Conservation (phyloP, 2,329 filamentous ascomycete genomes). For the Ophiostoma australiae region DNA sequence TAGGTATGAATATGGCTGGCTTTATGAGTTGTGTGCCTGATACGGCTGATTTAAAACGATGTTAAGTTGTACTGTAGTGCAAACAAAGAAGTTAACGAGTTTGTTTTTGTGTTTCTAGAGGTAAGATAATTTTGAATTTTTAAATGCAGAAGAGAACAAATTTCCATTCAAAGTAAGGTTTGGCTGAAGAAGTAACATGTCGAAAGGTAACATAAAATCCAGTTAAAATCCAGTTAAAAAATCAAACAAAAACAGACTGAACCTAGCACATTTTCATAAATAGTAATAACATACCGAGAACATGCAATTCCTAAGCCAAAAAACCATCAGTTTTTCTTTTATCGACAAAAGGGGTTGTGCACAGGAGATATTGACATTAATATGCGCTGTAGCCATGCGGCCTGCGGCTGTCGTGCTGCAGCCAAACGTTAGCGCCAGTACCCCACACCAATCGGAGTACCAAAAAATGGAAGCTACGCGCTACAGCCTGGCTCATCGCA, state of each 20-base stretch:
- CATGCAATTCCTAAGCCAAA: neutral
- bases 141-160: too few species aligned
- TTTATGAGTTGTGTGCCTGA: too few species aligned
- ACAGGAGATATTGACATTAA: neutral
- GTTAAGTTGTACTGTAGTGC: too few species aligned
- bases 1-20: neutral
- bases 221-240: too few species aligned
- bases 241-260: neutral
- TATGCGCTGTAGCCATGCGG: neutral
- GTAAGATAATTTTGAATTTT: neutral
- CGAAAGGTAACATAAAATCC: too few species aligned
- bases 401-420: slow-evolving; percentile 4
- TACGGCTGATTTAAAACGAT: too few species aligned
- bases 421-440: neutral
- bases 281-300: neutral
- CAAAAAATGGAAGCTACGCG: slow-evolving; percentile 15
- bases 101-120: too few species aligned
- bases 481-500: neutral
- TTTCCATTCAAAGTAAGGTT: too few species aligned
- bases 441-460: slow-evolving; percentile 10
- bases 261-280: too few species aligned
- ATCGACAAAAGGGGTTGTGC: neutral
- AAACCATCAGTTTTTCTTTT: neutral
- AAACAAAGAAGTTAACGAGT: too few species aligned
- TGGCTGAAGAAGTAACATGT: too few species aligned